Base-by-base conservation (phyloP, 2,329 filamentous ascomycete genomes). In the Colletotrichum lini region DNA sequence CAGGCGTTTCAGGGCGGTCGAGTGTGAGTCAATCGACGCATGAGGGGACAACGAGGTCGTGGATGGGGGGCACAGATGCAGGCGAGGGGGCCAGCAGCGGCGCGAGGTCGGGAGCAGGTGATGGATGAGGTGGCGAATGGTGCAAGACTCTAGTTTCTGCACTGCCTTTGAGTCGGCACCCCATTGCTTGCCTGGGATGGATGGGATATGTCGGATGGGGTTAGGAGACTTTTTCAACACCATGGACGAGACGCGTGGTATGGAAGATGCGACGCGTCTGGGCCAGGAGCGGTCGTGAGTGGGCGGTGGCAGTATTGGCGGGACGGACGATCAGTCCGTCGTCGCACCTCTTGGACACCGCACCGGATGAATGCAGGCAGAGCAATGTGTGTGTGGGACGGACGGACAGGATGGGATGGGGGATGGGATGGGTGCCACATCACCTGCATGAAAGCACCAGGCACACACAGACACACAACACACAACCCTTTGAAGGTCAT, bases 241-340 rank as follows among this genome's bases (percentile, higher is more conserved):
- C 72, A 73, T 52, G 54, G 45, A 57, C 59, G 30, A 47, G 64
- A 72, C 72, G 72, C 72, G 72, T 73, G 49, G 63, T 67, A 73
- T 73, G 56, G 49, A 49, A 64, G 62, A 42, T 64, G 44, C 58
- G 72, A 72, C 72, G 72, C 72, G 72, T 72, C 53, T 69, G 6
- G 26, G 59, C 54, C 45, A 59, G 52, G 16, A 53, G 59, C 65
- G 60, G 61, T 30, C 70, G 54, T 52, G 53, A 60, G 35, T 70
- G 69, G 69, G 26, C 26, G 64, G 52, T 56, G 49, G 18, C 50
- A 16, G 9, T 30, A 16, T 21, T 12, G 44, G 64, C 62, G 68
- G 52, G 30, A 67, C 64, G 57, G 64, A 61, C 57, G 50, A 47
- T 49, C n/a, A 49, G 44, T 21, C 64, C 64, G 54, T n/a, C 15